Base-by-base conservation (phyloP, 73 alveolate species). In the Paramecium sonneborni region DNA sequence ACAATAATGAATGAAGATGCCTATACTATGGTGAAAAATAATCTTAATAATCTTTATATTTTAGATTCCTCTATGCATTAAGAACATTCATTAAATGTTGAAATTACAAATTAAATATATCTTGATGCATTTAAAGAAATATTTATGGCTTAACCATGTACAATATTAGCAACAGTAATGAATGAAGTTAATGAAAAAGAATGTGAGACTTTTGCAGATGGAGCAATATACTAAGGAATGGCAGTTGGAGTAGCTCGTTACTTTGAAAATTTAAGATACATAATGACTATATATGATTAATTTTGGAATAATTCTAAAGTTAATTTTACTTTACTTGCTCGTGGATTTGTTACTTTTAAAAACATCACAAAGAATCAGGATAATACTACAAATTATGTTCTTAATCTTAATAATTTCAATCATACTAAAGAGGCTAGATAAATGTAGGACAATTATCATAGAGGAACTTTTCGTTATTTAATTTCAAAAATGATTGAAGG, bases 171-270 rank as follows among this genome's bases (percentile, higher is more conserved):
- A 1, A 23, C 74, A 10, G 82, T 14, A 56, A 28, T 69, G 56
- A 18, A 72, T 56, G 94, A 82, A 88, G 86, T 69, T 28, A 72
- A 11, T 39, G 56, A 68, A 3, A 56, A 39, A 35, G 91, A 18
- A 26, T 88, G 94, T 69, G n/a, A 70, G 35, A 37, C 82, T 9
- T 62, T 88, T 88, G 94, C 94, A 14, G 94, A 88, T 30, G 87
- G 87, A 69, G 76, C 94, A 1, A 82, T 88, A 11, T 68, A 41
- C 70, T 28, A 88, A 48, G 94, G 94, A 12, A 88, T 88, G 94
- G 94, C 94, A 15, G 94, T 88, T 23, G 94, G 91, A 43, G n/a
- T 88, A 26, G 87, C 94, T 23, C 57, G 94, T 24, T 88, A 88
- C 35, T 88, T 88, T 70, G 94, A 88, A 48, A 72, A 88, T 72